A percentile compares a stretch with the other conserved stretches of the same genome.
phyloP scores from a whole-genome alignment of 371 early-diverging fungal species.

The Apophysomyces ossiformis region DNA sequence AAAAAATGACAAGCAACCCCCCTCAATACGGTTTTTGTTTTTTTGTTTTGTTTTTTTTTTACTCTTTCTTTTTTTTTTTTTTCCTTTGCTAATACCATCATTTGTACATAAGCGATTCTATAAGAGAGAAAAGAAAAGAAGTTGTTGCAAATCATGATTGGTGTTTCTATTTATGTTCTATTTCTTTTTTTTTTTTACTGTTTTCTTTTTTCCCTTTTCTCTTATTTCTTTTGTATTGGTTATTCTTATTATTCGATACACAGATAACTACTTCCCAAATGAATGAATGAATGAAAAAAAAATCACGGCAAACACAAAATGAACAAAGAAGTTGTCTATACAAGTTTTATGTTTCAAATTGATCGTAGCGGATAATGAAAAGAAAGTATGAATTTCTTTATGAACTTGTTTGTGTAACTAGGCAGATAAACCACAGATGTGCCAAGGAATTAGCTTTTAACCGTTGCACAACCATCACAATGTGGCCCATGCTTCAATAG shows the following conservation, averaged over 20 bases:
- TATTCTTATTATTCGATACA: too few species aligned
- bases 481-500: conserved; percentile 8
- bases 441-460: conserved; percentile 8
- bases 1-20: too few species aligned
- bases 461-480: conserved; percentile 1
- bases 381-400: background rate
- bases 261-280: too few species aligned
- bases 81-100: background rate
- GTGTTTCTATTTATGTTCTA: background rate
- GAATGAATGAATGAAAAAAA: too few species aligned
- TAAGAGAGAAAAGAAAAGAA: conserved; percentile 8
- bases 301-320: background rate
- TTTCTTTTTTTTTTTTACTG: background rate
- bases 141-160: conserved; percentile 10
- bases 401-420: background rate
- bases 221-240: too few species aligned
- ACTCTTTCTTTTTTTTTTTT: too few species aligned
- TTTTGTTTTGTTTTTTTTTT: background rate
- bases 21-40: background rate
- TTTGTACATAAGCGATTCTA: conserved; percentile 10
- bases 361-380: background rate
- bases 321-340: background rate
- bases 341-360: background rate
- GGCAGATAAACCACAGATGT: background rate
- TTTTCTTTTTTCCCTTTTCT: background rate